Evolutionary conservation across 169 alveolate genomes (phyloP).

Genomic region (Plasmodium inui): DNA sequence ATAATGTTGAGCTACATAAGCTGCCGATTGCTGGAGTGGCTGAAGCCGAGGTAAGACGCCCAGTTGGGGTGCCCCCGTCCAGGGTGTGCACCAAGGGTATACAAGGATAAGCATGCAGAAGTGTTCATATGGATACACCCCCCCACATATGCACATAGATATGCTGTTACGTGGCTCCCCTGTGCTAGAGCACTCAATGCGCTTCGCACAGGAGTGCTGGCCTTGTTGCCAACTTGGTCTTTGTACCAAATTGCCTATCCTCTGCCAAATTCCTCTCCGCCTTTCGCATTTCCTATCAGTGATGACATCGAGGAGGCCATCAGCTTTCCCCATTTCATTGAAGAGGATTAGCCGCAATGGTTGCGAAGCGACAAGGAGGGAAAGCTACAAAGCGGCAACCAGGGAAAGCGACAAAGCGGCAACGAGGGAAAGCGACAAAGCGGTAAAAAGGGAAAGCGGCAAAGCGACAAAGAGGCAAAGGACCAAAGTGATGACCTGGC

Average conservation of each 20-base stretch:
- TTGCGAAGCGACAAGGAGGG: neutral
- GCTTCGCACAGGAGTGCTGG: neutral
- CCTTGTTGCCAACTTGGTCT: neutral
- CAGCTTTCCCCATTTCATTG: conserved; percentile 57
- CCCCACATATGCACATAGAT: neutral
- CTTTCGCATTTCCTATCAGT: neutral
- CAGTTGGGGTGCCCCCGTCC: neutral
- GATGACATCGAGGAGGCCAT: conserved; percentile 53
- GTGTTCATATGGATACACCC: conserved; percentile 10
- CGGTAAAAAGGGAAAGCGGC: neutral
- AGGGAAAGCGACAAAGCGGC: neutral
- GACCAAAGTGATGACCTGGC: neutral
- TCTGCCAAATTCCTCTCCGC: neutral
- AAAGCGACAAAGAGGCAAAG: no score
- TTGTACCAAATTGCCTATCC: neutral
- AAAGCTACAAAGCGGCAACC: neutral
- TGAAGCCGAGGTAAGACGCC: conserved; percentile 37
- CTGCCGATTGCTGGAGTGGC: conserved; percentile 55
- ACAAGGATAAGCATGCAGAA: neutral
- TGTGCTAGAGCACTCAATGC: neutral
- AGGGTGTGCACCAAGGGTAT: neutral
- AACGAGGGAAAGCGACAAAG: neutral
- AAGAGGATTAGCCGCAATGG: conserved; percentile 12
- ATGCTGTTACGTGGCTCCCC: neutral
- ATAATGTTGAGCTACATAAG: conserved; percentile 52